Evolutionary conservation across 768 basidiomycete genomes (phyloP).

Genomic region (Tremella mesenterica): DNA sequence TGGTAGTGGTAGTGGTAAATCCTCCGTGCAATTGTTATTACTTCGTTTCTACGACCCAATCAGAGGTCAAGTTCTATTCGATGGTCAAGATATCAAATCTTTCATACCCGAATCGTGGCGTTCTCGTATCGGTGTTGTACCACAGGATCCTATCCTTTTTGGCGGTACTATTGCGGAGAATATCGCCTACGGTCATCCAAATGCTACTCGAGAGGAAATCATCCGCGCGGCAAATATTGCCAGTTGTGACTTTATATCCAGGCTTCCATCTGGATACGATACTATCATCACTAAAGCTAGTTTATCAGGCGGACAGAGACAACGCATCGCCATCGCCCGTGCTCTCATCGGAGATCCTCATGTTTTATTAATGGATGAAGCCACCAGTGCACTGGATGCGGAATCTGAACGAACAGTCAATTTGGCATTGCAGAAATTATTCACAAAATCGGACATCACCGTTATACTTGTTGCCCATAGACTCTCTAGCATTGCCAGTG

Average conservation of each 20-base stretch:
- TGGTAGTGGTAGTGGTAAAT: constrained; percentile 85
- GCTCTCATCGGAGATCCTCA: constrained; percentile 81
- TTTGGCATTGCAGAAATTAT: constrained; percentile 78
- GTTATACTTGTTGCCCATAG: constrained; percentile 83
- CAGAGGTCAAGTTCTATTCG: constrained; percentile 66
- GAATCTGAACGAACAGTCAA: constrained; percentile 54
- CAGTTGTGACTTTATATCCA: constrained; percentile 90
- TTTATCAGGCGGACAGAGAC: constrained; percentile 43
- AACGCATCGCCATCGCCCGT: constrained; percentile 74
- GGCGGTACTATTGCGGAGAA: constrained; percentile 88
- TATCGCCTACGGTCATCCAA: constrained; percentile 72
- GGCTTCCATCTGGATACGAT: constrained; percentile 84
- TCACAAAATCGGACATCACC: constrained; percentile 67
- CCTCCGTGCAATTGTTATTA: constrained; percentile 78
- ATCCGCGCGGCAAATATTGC: constrained; percentile 78
- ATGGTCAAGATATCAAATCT: constrained; percentile 79
- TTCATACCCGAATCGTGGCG: constrained; percentile 81
- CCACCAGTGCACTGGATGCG: constrained; percentile 50
- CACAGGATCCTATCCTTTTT: constrained; percentile 83
- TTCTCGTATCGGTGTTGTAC: constrained; percentile 75
- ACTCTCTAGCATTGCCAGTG: constrained; percentile 77
- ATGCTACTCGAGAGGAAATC: constrained; percentile 62
- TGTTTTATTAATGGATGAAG: constrained; percentile 79
- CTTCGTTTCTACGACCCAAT: constrained; percentile 80
- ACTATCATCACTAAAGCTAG: constrained; percentile 67